Conservation (phyloP, 2,329 filamentous ascomycete genomes). For the Colletotrichum truncatum region DNA sequence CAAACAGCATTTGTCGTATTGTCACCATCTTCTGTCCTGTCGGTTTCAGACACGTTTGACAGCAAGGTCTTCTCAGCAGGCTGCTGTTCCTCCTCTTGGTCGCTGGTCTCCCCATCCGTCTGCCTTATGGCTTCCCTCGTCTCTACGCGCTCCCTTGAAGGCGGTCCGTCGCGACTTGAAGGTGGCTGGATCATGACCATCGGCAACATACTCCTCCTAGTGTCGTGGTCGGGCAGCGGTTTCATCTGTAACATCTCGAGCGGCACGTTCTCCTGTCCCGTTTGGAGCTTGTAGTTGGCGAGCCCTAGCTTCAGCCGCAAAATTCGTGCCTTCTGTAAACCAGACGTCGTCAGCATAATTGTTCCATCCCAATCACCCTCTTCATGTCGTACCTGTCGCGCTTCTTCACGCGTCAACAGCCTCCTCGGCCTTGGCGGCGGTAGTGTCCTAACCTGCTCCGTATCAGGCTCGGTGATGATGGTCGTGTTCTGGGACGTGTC, state of each 20-base stretch:
- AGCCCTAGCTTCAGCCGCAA: slow-evolving; percentile 75
- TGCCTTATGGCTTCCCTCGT: slow-evolving; percentile 11
- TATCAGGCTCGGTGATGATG: slow-evolving; percentile 59
- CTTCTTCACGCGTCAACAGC: slow-evolving; percentile 59
- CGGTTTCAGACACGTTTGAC: slow-evolving; percentile 20
- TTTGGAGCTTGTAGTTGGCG: slow-evolving; percentile 79
- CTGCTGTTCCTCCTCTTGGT: slow-evolving; percentile 22
- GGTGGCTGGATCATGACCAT: slow-evolving; percentile 30
- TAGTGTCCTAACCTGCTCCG: slow-evolving; percentile 29
- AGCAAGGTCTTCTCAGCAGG: slow-evolving; percentile 32
- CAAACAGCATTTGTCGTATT: slow-evolving; percentile 53
- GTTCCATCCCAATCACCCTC: background rate
- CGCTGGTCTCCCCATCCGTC: slow-evolving; percentile 4
- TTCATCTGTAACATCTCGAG: slow-evolving; percentile 66
- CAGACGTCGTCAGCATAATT: slow-evolving; percentile 3
- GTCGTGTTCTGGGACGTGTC: slow-evolving; percentile 59
- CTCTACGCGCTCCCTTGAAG: slow-evolving; percentile 28
- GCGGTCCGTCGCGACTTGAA: slow-evolving; percentile 32
- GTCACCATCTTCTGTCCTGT: slow-evolving; percentile 39
- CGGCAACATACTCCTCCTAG: slow-evolving; percentile 28
- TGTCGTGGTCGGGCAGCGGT: slow-evolving; percentile 34
- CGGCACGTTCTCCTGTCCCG: slow-evolving; percentile 74
- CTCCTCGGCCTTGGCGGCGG: slow-evolving; percentile 34
- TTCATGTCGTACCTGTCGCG: slow-evolving; percentile 54
- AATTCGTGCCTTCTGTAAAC: slow-evolving; percentile 67